A percentile compares a stretch with the other conserved stretches of the same genome.
Conservation (phyloP, 169 alveolate genomes). For the Plasmodium malariae region DNA sequence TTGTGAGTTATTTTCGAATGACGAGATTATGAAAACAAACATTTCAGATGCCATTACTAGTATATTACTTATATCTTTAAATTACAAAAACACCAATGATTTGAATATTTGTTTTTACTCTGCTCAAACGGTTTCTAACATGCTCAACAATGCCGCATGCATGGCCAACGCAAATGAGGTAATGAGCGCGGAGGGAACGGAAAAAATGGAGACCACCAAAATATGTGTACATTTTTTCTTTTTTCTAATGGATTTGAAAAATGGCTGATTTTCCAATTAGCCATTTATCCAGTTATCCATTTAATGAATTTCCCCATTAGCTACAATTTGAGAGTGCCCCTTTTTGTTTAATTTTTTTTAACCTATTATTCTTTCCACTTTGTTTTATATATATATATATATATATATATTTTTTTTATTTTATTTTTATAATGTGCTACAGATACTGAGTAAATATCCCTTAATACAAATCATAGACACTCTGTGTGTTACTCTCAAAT, state of each 20-base stretch:
- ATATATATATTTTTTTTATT: too few relatives aligned
- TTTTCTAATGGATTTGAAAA: too few relatives aligned
- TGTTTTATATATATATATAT: neutral
- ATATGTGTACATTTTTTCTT: too few relatives aligned
- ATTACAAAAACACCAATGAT: slow-evolving; percentile 61
- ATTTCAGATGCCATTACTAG: slow-evolving; percentile 65
- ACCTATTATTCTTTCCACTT: neutral
- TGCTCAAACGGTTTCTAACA: slow-evolving; percentile 39
- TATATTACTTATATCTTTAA: slow-evolving; percentile 48
- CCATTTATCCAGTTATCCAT: too few relatives aligned
- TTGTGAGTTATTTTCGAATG: slow-evolving; percentile 56
- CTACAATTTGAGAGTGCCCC: too few relatives aligned
- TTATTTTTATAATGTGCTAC: too few relatives aligned
- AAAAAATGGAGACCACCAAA: too few relatives aligned
- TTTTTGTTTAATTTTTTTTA: neutral
- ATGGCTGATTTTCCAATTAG: too few relatives aligned
- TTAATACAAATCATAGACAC: slow-evolving; percentile 62
- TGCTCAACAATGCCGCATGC: slow-evolving; percentile 58
- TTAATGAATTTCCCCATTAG: too few relatives aligned
- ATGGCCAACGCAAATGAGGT: slow-evolving; percentile 53
- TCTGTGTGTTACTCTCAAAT: slow-evolving; percentile 46
- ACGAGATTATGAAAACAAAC: slow-evolving; percentile 51
- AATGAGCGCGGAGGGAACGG: too few relatives aligned
- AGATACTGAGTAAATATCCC: slow-evolving; percentile 70
- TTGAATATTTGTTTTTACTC: slow-evolving; percentile 58